Conservation (phyloP, 257 asterid species). For the Solanum paucissectum region DNA sequence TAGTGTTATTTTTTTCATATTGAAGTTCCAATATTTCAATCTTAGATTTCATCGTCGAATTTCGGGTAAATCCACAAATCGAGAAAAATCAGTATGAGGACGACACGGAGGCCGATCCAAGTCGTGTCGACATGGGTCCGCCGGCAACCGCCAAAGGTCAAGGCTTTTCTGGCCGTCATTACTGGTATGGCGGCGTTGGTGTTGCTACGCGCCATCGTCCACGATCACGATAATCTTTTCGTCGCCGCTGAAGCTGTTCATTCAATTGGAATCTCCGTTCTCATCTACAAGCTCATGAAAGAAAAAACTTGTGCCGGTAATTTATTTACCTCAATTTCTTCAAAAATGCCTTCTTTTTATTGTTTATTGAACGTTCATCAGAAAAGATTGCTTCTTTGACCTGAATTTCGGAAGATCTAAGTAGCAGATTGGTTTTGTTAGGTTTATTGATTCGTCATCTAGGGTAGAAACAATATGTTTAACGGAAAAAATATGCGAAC, state of each 20-base stretch:
- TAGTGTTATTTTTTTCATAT: background rate
- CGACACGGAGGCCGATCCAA: conserved; percentile 55
- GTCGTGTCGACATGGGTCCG: conserved; percentile 56
- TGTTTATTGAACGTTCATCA: background rate
- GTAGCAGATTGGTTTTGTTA: background rate
- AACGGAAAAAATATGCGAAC: background rate
- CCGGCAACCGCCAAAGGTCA: conserved; percentile 81
- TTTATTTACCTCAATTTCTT: background rate
- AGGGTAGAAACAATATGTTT: background rate
- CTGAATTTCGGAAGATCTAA: background rate
- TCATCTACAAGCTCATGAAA: conserved; percentile 64
- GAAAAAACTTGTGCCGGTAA: conserved; percentile 76
- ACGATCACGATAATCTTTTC: conserved; percentile 70
- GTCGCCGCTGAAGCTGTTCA: conserved; percentile 80
- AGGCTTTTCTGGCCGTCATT: conserved; percentile 61
- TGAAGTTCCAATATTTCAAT: background rate
- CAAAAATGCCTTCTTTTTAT: background rate
- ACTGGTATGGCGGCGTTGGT: conserved; percentile 62
- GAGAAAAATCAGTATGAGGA: conserved; percentile 23
- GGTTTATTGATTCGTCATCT: background rate
- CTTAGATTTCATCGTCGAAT: background rate
- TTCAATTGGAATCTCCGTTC: conserved; percentile 59
- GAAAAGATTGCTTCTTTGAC: background rate
- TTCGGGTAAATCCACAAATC: background rate
- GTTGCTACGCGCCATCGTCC: conserved; percentile 55